These are phyloP conservation scores for Polytrichum formosum DNA, from an alignment of 225 moss, liverwort and hornwort genomes.

Conservation along the genomic window DNA sequence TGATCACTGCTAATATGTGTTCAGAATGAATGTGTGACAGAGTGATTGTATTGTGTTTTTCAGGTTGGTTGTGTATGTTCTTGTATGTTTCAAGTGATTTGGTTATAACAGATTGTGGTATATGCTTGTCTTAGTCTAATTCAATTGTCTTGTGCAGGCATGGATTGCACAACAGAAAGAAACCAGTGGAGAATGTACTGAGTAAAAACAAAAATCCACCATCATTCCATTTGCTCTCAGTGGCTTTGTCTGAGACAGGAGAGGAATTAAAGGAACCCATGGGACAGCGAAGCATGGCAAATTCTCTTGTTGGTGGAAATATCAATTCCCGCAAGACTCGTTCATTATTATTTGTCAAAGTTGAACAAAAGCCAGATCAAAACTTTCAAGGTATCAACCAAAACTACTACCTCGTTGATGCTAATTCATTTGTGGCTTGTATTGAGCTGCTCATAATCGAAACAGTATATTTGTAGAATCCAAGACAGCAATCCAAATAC, in stretches of 20 bases:
- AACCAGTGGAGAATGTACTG: constrained; percentile 38
- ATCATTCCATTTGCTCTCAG: constrained; percentile 73
- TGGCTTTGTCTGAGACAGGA: constrained; percentile 66
- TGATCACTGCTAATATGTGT: too few species aligned
- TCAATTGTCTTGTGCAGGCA: constrained; percentile 40
- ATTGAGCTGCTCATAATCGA: too few species aligned
- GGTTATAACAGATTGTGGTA: too few species aligned
- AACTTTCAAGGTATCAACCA: constrained; percentile 42
- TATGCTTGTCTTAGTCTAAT: not conserved
- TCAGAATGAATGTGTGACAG: too few species aligned
- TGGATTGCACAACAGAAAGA: constrained; percentile 62
- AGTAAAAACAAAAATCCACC: constrained; percentile 57
- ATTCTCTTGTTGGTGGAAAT: constrained; percentile 90
- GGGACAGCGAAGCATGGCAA: constrained; percentile 91
- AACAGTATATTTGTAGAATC: not conserved
- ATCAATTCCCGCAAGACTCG: constrained; percentile 97
- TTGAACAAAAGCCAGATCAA: constrained; percentile 54
- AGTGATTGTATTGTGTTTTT: too few species aligned
- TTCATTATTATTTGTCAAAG: constrained; percentile 63
- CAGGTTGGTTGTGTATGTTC: too few species aligned
- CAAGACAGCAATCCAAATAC: not conserved
- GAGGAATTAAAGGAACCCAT: constrained; percentile 76
- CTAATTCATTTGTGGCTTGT: too few species aligned
- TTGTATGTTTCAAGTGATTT: too few species aligned
- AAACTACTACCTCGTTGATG: not conserved